Base-by-base conservation (phyloP, 306 rosid species). In the Mucuna pruriens region DNA sequence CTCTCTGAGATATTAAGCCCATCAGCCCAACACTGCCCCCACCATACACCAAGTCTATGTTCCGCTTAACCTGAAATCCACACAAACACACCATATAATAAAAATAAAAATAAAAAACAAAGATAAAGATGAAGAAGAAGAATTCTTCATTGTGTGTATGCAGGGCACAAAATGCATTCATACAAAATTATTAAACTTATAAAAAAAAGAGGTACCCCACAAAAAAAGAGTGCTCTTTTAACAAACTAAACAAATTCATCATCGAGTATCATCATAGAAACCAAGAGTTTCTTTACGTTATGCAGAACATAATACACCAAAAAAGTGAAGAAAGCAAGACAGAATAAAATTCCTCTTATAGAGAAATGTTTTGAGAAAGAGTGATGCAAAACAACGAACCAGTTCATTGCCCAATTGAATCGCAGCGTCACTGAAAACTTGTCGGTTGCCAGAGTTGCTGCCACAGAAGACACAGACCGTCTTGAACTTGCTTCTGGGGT, bases 391-490 rank as follows among this genome's bases (percentile, higher is more conserved):
- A 64, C 0, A 5, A 70, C 91, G 49, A 74, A 94, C 98, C 90
- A 94, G 83, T 90, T 94, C 95, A 82, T 94, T 88, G 82, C 97
- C 95, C 88, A 94, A 80, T 75, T 90, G 94, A 88, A 92, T 87
- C 73, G 98, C 88, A 76, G 97, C 95, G 75, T 90, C 94, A 61
- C 97, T 84, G 86, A 92, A 94, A 58, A 94, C 90, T 84, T 90
- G 80, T 29, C 94, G 83, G 82, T 89, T 80, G 80, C 98, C 98
- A 61, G 97, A 82, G 91, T 90, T 94, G 91, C 98, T 94, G 72
- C 98, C 98, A 51, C 98, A 94, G 84, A 94, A 94, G 71, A 94
- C 98, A 72, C 97, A 94, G 23, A 94, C 82, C 86, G 84, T 94
- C 63, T 54, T 87, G 86, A 94, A 94, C 86, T 88, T 88, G 97